Percentiles rank a stretch among this genome's conserved stretches.
Evolutionary conservation across 805 yeast genomes (phyloP).

Genomic region (Zygotorulaspora chibaensis): DNA sequence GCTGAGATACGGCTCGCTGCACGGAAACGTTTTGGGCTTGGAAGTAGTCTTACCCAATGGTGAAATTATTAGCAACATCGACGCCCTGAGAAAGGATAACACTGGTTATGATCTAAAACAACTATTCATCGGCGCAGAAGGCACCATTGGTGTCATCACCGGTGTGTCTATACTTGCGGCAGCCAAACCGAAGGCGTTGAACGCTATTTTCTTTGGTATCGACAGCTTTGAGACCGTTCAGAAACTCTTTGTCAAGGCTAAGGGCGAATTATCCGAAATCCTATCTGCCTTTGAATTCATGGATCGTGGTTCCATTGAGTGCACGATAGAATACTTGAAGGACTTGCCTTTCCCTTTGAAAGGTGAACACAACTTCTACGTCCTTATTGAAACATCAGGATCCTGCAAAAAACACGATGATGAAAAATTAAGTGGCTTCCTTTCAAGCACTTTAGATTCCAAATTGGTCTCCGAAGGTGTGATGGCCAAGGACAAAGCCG

Average conservation of each 20-base stretch:
- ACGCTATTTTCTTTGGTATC: conserved; percentile 78
- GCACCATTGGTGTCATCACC: conserved; percentile 79
- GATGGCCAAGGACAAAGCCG: conserved; percentile 86
- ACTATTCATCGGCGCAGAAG: conserved; percentile 83
- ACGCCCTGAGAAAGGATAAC: conserved; percentile 81
- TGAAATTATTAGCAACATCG: conserved; percentile 64
- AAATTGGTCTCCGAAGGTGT: conserved; percentile 80
- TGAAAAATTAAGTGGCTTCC: conserved; percentile 71
- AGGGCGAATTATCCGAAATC: conserved; percentile 68
- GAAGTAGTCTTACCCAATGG: conserved; percentile 86
- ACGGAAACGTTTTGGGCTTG: conserved; percentile 79
- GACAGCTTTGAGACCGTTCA: conserved; percentile 72
- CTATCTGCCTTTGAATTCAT: conserved; percentile 84
- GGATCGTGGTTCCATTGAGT: conserved; percentile 63
- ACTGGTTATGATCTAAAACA: conserved; percentile 88
- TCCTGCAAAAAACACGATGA: conserved; percentile 85
- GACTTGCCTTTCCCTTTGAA: conserved; percentile 63
- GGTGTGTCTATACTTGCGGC: conserved; percentile 84
- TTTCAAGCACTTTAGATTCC: conserved; percentile 71
- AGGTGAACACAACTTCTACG: conserved; percentile 72
- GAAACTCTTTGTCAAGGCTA: conserved; percentile 66
- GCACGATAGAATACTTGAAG: conserved; percentile 54
- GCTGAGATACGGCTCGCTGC: conserved; percentile 78
- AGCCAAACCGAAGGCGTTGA: conserved; percentile 69
- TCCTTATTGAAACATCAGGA: conserved; percentile 88